phyloP scores from a whole-genome alignment of 768 basidiomycete genomes.

The Boletus coccyginus region DNA sequence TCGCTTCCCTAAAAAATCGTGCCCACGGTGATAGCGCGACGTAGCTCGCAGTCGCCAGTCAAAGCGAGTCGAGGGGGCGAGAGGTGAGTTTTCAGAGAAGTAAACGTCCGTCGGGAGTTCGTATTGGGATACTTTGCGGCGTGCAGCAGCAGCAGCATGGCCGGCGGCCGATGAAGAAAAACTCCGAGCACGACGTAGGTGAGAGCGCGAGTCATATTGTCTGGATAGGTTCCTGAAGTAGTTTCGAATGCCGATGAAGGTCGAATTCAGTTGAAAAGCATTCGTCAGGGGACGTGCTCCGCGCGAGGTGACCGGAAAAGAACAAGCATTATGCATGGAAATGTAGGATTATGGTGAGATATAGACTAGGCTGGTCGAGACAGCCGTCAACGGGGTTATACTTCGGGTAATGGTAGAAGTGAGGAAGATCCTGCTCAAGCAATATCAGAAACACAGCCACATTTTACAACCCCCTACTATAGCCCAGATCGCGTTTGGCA shows the following conservation, averaged over 20 bases:
- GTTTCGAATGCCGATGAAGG: constrained; percentile 31
- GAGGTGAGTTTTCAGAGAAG: constrained; percentile 31
- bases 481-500: not conserved
- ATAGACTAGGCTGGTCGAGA: not conserved
- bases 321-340: constrained; percentile 15
- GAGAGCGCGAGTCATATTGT: not conserved
- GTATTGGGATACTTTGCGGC: constrained; percentile 13
- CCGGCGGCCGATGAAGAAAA: constrained; percentile 18
- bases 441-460: constrained; percentile 17
- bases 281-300: constrained; percentile 6
- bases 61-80: constrained; percentile 38
- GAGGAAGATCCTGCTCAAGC: not conserved
- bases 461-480: not conserved
- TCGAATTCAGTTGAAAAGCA: constrained; percentile 12
- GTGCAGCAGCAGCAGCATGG: constrained; percentile 6
- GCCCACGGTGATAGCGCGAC: constrained; percentile 36
- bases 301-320: constrained; percentile 2
- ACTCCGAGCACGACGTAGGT: not conserved
- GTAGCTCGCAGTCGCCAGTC: constrained; percentile 60
- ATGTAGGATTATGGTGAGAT: not conserved
- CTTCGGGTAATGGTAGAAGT: not conserved
- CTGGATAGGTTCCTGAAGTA: constrained; percentile 25
- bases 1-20: constrained; percentile 10
- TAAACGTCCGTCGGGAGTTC: constrained; percentile 27
- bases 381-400: no score